A percentile compares a stretch with the other conserved stretches of the same genome.
Evolutionary conservation across 176 grass and related monocot genomes (phyloP).

Genomic region (Triticum monococcum): DNA sequence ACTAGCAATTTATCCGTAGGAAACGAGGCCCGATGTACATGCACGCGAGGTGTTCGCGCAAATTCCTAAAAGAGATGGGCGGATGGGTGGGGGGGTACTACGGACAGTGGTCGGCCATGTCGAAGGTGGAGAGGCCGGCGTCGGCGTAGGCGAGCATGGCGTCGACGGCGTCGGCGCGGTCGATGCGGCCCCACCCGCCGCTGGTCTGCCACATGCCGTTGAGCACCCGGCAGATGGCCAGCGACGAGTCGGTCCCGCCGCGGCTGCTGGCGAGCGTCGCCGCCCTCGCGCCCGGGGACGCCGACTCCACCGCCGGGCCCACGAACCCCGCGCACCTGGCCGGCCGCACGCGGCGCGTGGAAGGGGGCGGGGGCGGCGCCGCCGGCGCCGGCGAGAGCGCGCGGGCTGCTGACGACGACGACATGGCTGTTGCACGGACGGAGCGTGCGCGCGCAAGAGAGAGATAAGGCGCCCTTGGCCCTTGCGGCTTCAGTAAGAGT

Average conservation of each 20-base stretch:
- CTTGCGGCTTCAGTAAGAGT: neutral
- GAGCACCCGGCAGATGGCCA: slow-evolving; percentile 89
- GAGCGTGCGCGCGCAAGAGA: neutral
- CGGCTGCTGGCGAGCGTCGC: slow-evolving; percentile 47
- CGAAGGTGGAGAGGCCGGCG: slow-evolving; percentile 82
- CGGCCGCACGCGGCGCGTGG: neutral
- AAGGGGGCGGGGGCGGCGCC: neutral
- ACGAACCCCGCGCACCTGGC: slow-evolving; percentile 15
- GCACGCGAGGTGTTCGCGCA: neutral
- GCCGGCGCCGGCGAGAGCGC: slow-evolving; percentile 4
- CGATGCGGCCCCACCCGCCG: slow-evolving; percentile 86
- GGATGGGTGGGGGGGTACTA: neutral
- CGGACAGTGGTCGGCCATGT: slow-evolving; percentile 86
- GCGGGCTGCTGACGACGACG: slow-evolving; percentile 17
- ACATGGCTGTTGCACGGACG: slow-evolving; percentile 18
- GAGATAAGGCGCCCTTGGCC: neutral
- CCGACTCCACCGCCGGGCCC: slow-evolving; percentile 23
- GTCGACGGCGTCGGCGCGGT: slow-evolving; percentile 74
- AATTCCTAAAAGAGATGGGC: neutral
- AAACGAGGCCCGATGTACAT: neutral
- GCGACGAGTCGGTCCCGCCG: slow-evolving; percentile 35
- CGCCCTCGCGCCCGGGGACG: slow-evolving; percentile 30
- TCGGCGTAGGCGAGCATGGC: slow-evolving; percentile 86
- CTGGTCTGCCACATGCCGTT: slow-evolving; percentile 99
- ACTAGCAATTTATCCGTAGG: neutral